Conservation (phyloP, 163 green algal species). For the Volvox carteri region DNA sequence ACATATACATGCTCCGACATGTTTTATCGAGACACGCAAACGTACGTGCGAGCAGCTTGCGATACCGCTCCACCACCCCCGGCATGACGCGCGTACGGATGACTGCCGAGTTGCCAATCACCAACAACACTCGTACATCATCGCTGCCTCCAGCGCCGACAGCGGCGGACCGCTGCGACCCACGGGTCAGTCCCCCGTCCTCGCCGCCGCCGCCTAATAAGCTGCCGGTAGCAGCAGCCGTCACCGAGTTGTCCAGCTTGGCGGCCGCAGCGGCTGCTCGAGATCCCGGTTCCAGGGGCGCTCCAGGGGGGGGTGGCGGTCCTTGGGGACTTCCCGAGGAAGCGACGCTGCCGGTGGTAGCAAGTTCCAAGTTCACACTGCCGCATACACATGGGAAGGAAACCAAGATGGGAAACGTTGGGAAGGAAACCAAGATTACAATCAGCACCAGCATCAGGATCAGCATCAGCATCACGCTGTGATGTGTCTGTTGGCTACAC, state of each 20-base stretch:
- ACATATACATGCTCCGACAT: background rate
- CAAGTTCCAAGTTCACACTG: background rate
- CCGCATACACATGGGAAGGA: no score
- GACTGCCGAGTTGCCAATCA: slow-evolving; percentile 50
- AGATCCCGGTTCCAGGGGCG: background rate
- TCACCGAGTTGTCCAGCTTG: background rate
- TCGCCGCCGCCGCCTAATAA: background rate
- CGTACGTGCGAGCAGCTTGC: slow-evolving; percentile 42
- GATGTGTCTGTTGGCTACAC: no score
- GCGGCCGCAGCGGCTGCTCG: background rate
- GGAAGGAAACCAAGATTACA: no score
- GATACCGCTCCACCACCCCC: slow-evolving; percentile 43
- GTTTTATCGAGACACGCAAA: background rate
- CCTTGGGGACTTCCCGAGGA: background rate
- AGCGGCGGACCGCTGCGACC: background rate
- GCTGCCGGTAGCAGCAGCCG: background rate
- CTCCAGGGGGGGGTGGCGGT: no score
- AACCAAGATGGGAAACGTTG: no score
- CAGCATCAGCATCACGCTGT: no score
- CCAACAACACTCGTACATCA: slow-evolving; percentile 50
- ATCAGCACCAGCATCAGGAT: no score
- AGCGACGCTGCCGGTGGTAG: background rate
- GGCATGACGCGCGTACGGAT: slow-evolving; percentile 53
- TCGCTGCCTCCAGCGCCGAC: slow-evolving; percentile 5
- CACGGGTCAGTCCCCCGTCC: background rate